Percentiles rank a stretch among this genome's conserved stretches.
phyloP scores from a whole-genome alignment of 2,329 filamentous ascomycete species.

The Paecilomyces fulvus region DNA sequence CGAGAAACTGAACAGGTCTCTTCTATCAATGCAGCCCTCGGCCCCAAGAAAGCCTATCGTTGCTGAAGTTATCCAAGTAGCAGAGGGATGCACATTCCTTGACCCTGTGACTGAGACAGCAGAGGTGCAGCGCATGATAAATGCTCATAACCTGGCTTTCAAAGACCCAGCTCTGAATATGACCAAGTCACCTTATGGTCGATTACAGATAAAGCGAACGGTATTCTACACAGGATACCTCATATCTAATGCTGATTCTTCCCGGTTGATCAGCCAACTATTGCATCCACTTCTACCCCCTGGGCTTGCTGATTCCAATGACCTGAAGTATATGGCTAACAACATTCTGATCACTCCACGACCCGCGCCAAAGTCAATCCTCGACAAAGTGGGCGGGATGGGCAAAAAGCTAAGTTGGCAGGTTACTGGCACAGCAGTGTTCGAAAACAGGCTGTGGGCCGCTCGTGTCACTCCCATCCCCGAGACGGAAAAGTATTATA shows the following conservation, averaged over 20 bases:
- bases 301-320: constrained; percentile 52
- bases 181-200: constrained; percentile 36
- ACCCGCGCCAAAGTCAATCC: constrained; percentile 60
- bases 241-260: constrained; percentile 62
- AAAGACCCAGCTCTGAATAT: constrained; percentile 24
- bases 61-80: constrained; percentile 79
- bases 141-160: constrained; percentile 60
- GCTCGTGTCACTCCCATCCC: constrained; percentile 67
- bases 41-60: constrained; percentile 56
- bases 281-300: constrained; percentile 51
- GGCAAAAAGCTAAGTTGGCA: constrained; percentile 78
- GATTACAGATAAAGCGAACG: constrained; percentile 70
- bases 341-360: constrained; percentile 83
- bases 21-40: constrained; percentile 34
- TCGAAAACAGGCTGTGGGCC: constrained; percentile 81
- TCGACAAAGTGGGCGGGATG: constrained; percentile 80
- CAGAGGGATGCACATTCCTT: constrained; percentile 63
- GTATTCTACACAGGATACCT: constrained; percentile 92
- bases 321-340: constrained; percentile 76
- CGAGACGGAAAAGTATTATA: constrained; percentile 59
- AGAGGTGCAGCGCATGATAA: constrained; percentile 82
- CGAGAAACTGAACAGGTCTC: constrained; percentile 60
- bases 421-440: constrained; percentile 65
- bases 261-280: constrained; percentile 58
- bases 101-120: constrained; percentile 72